phyloP scores from a whole-genome alignment of 148 eudicot species.

The Rhododendron kiyosumense region DNA sequence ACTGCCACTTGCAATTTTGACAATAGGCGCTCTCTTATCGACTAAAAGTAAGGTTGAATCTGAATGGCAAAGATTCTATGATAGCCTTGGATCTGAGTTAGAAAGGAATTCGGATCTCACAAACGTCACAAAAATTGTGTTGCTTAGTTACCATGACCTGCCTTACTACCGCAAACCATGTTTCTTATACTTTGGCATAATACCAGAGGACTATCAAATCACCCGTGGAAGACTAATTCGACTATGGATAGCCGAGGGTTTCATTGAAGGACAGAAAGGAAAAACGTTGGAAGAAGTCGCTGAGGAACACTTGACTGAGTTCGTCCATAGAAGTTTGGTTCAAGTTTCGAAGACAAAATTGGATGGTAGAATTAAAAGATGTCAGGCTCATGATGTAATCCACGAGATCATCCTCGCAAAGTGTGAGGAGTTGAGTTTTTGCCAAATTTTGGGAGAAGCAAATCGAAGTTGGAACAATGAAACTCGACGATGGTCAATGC shows the following conservation, averaged over 20 bases:
- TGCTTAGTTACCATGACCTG: neutral
- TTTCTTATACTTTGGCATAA: no score
- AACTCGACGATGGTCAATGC: neutral
- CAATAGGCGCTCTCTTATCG: neutral
- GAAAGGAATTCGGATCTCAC: no score
- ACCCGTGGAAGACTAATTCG: neutral
- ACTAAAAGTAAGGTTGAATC: neutral
- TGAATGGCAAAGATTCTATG: no score
- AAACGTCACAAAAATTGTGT: no score
- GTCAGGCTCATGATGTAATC: neutral
- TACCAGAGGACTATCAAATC: neutral
- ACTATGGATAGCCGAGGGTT: conserved; percentile 1
- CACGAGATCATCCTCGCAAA: neutral
- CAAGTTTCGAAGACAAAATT: neutral
- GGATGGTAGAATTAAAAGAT: neutral
- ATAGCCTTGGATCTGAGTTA: no score
- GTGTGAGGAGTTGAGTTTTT: no score
- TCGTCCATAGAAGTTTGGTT: neutral
- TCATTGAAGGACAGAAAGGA: neutral
- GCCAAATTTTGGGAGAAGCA: no score
- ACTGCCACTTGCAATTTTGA: conserved; percentile 5
- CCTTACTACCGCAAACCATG: no score
- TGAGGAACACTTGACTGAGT: neutral
- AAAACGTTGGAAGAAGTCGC: neutral
- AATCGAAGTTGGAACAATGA: no score